Conservation (phyloP, 495 filamentous ascomycete genomes). For the Bryoglossum gracile region DNA sequence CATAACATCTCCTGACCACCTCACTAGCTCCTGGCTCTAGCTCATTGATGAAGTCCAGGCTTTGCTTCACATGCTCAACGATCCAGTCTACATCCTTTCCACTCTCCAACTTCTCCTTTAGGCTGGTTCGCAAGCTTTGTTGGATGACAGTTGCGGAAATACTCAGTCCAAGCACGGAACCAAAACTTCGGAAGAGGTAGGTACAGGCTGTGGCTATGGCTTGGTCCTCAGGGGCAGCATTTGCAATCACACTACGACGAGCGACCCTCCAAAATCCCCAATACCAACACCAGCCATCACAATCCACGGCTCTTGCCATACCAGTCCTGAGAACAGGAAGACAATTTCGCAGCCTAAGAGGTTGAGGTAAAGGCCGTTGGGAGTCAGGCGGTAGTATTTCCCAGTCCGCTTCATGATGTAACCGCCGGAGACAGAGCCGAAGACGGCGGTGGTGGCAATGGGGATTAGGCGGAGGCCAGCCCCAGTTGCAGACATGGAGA, state of each 20-base stretch:
- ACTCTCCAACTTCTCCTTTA: constrained; percentile 43
- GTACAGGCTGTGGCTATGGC: constrained; percentile 78
- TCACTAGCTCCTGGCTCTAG: constrained; percentile 54
- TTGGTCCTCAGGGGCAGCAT: constrained; percentile 58
- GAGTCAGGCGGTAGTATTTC: constrained; percentile 70
- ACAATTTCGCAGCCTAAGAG: constrained; percentile 47
- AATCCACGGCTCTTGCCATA: constrained; percentile 32
- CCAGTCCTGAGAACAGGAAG: constrained; percentile 52
- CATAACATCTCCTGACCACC: constrained; percentile 64
- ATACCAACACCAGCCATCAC: constrained; percentile 49
- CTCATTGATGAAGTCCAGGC: constrained; percentile 60
- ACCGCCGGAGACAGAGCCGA: constrained; percentile 63
- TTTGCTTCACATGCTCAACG: constrained; percentile 64
- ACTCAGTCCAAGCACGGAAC: constrained; percentile 68
- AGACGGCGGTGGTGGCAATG: constrained; percentile 53
- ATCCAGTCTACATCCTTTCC: constrained; percentile 61
- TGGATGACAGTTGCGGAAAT: constrained; percentile 68
- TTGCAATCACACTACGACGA: constrained; percentile 59
- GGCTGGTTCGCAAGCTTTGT: constrained; percentile 52
- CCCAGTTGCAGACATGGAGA: constrained; percentile 55
- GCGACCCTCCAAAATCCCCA: constrained; percentile 31
- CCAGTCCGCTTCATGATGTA: constrained; percentile 69
- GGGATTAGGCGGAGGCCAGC: constrained; percentile 65
- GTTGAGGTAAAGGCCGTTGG: constrained; percentile 45
- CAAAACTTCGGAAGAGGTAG: constrained; percentile 79